Base-by-base conservation (phyloP, 2,329 filamentous ascomycete genomes). In the Tetracladium maxilliforme region DNA sequence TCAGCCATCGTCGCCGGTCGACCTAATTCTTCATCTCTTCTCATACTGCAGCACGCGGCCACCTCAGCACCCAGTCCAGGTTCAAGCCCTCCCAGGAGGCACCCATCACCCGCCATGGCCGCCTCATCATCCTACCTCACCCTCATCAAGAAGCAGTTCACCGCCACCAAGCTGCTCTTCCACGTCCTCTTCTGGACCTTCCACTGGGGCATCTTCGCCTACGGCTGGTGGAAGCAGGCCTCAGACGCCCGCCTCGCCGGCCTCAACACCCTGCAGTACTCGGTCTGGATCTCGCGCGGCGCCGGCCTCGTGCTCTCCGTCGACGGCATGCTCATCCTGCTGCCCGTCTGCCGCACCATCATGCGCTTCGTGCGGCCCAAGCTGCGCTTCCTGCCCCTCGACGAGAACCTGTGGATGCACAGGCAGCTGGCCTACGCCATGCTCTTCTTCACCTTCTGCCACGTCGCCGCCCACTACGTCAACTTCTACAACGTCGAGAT, bases 401-500 rank as follows among this genome's bases (percentile, higher is more conserved):
- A 98, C 43, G 90, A 98, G 56, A 92, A 84, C 31, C 67, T 86
- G 37, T 98, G 84, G 84, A 92, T 98, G 52, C 90, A 98, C 57
- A 69, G 87, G 35, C 90, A 98, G 51, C 68, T 92, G 21, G 87
- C 90, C 11, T 98, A 98, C 47, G 63, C 83, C 2, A 60, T 95
- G 56, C 61, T 95, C 4, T 45, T 93, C 28, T 98, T 86, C 51
- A 80, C 76, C 15, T 64, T 73, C 24, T 51, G 82, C 15, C 90
- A 98, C 49, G 77, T 75, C 2, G 45, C 63, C 10, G 71, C 71
- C 25, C 90, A 98, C 53, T 98, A 98, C 43, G 82, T 95, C 60
- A 98, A 98, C 59, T 98, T 98, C 57, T 95, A 75, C 64, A 94
- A 93, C 42, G 80, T 98, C 33, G 90, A 98, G 51, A 69, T 71